Percentiles rank a stretch among this genome's conserved stretches.
Conservation (phyloP, 768 basidiomycete species). For the Boletus eberwhitei region DNA sequence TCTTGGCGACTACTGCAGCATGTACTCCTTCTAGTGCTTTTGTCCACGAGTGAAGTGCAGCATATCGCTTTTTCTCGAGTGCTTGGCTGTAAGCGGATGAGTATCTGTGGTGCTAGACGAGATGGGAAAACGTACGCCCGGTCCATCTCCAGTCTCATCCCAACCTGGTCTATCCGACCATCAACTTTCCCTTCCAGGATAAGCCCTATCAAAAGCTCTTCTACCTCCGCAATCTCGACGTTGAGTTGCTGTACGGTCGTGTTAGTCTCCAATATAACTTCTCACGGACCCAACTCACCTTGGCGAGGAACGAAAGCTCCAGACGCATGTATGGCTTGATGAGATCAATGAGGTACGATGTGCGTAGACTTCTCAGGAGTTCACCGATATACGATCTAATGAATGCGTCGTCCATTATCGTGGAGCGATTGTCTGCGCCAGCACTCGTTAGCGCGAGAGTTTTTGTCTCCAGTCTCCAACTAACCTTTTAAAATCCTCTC, state of each 20-base stretch:
- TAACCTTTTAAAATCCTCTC: slow-evolving; percentile 90
- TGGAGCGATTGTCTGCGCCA: slow-evolving; percentile 77
- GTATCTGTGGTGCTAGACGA: background rate
- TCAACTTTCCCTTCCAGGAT: slow-evolving; percentile 98
- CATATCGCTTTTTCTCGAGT: slow-evolving; percentile 82
- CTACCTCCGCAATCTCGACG: slow-evolving; percentile 87
- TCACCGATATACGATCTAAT: slow-evolving; percentile 96
- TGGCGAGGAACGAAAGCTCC: slow-evolving; percentile 89
- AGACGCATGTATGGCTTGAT: slow-evolving; percentile 97
- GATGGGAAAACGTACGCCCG: slow-evolving; percentile 51
- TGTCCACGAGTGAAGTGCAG: slow-evolving; percentile 79
- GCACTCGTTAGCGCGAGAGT: background rate
- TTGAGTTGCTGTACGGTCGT: slow-evolving; percentile 75
- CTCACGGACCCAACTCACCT: slow-evolving; percentile 44
- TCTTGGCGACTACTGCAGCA: slow-evolving; percentile 71
- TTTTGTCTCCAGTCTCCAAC: slow-evolving; percentile 9
- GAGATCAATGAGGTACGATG: slow-evolving; percentile 95
- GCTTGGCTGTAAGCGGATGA: slow-evolving; percentile 59
- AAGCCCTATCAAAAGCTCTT: slow-evolving; percentile 88
- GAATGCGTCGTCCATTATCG: slow-evolving; percentile 95
- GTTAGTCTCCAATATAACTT: background rate
- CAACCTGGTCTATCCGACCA: slow-evolving; percentile 94
- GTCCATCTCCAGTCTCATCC: slow-evolving; percentile 89
- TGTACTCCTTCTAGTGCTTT: slow-evolving; percentile 77
- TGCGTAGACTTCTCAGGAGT: slow-evolving; percentile 87